phyloP scores from a whole-genome alignment of 306 rosid species.

The Sicyos edulis region DNA sequence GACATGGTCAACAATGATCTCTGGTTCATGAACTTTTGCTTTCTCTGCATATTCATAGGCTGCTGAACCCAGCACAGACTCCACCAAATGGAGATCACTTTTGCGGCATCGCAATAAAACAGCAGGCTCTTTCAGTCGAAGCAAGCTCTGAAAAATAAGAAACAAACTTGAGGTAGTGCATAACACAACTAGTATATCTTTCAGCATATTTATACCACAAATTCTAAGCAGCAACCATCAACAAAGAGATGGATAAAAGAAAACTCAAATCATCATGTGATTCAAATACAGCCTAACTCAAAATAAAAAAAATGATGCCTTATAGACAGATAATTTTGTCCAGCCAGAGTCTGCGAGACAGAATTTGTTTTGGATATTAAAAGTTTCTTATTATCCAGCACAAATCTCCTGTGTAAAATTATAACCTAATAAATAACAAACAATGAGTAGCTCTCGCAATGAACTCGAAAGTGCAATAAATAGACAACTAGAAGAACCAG shows the following conservation, averaged over 20 bases:
- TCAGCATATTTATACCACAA: background rate
- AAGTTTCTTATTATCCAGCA: background rate
- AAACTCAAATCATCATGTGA: no score
- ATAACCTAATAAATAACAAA: background rate
- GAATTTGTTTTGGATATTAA: background rate
- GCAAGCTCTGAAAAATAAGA: slow-evolving; percentile 55
- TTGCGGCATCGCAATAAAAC: slow-evolving; percentile 86
- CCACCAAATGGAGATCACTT: slow-evolving; percentile 59
- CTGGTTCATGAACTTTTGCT: slow-evolving; percentile 63
- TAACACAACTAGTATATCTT: slow-evolving; percentile 4
- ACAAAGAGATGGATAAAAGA: slow-evolving; percentile 10
- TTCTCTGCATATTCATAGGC: slow-evolving; percentile 73
- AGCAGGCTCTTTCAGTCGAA: slow-evolving; percentile 91
- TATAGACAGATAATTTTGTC: background rate
- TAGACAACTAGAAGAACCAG: background rate
- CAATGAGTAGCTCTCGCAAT: slow-evolving; percentile 33
- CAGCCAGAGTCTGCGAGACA: background rate
- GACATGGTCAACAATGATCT: slow-evolving; percentile 68
- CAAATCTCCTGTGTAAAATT: background rate
- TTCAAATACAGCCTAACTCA: no score
- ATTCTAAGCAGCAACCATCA: slow-evolving; percentile 12
- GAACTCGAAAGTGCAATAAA: background rate
- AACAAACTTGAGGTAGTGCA: background rate
- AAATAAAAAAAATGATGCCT: no score
- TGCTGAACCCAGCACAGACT: slow-evolving; percentile 65